Evolutionary conservation across 1,284 basidiomycete species (phyloP), one percentile per base, ranked within the genome.

Genomic region (Ganoderma sp.): DNA sequence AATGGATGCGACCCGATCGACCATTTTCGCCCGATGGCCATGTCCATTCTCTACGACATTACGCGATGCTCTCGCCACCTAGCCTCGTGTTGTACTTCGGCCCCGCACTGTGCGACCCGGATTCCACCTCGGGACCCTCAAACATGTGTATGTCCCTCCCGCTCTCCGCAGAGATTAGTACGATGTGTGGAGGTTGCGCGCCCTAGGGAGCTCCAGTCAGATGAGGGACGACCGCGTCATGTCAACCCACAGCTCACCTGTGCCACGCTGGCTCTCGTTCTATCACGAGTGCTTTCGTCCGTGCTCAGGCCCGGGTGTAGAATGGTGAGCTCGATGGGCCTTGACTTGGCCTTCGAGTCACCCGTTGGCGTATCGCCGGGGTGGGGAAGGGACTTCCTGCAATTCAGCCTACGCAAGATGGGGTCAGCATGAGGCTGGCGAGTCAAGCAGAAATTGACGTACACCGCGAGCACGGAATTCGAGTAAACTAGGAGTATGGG

Each of bases 401-500:
- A 52, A 22, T 52, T 52, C 12, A 52, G 22, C 22, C 22, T 52
- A 32, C 5, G 32, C 3, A 2, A 32, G 32, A 52, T 12, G 25
- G 25, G 25, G 25, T 28, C 25, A 28, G 25, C 25, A 28, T 28
- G 25, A 28, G 25, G 25, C 2, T 28, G 25, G 25, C 25, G 25
- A 28, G 25, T 28, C 25, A 2, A 28, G 25, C 3, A 14, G 48
- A 4, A 25, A 14, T 4, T 22, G 22, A 14, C 22, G 10, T 14
- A 52, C 48, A 52, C 48, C 10, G 37, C 37, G 37, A 39, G 37
- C 37, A 9, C 37, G 6, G 62, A 63, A 22, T 63, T 63, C 8
- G 48, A 34, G 37, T 63, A 63, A 5, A 50, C 62, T 63, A 22
- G 48, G 22, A 14, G 22, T 0, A 28, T 28, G 25, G 2, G 25